A percentile compares a stretch with the other conserved stretches of the same genome.
These are phyloP conservation scores for Monosporozyma yasuniensis DNA, from an alignment of 805 yeast genomes.

Conservation along the genomic window DNA sequence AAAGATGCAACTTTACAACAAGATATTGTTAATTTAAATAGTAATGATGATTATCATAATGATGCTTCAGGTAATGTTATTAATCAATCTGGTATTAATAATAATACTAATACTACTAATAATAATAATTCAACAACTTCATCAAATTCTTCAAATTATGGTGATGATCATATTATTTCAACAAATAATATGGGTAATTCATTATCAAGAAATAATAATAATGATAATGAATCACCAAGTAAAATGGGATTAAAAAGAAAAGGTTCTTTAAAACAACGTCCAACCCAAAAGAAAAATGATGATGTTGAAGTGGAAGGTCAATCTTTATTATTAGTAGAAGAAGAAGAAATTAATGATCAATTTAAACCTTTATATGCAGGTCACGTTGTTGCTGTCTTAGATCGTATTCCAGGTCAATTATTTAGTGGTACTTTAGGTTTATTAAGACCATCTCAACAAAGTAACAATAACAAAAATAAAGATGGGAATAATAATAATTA, in stretches of 20 bases:
- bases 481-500: slow-evolving; percentile 37
- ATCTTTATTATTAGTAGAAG: slow-evolving; percentile 81
- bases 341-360: slow-evolving; percentile 89
- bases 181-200: slow-evolving; percentile 6
- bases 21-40: slow-evolving; percentile 32
- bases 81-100: slow-evolving; percentile 19
- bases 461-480: slow-evolving; percentile 50
- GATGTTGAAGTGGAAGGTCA: slow-evolving; percentile 99
- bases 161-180: neutral
- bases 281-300: slow-evolving; percentile 94
- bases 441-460: slow-evolving; percentile 90
- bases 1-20: slow-evolving; percentile 44
- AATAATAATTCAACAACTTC: slow-evolving; percentile 15
- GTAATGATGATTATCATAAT: slow-evolving; percentile 63
- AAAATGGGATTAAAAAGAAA: slow-evolving; percentile 44
- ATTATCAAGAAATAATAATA: slow-evolving; percentile 17
- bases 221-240: slow-evolving; percentile 32
- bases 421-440: slow-evolving; percentile 92
- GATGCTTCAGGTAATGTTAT: slow-evolving; percentile 64
- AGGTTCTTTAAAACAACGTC: slow-evolving; percentile 89
- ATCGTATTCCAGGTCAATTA: slow-evolving; percentile 92
- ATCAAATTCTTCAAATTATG: neutral
- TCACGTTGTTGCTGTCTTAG: slow-evolving; percentile 95
- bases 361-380: slow-evolving; percentile 94
- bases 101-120: slow-evolving; percentile 36